These are phyloP conservation scores for Aspergillus conjunctus DNA, from an alignment of 495 filamentous ascomycete species.

Conservation along the genomic window DNA sequence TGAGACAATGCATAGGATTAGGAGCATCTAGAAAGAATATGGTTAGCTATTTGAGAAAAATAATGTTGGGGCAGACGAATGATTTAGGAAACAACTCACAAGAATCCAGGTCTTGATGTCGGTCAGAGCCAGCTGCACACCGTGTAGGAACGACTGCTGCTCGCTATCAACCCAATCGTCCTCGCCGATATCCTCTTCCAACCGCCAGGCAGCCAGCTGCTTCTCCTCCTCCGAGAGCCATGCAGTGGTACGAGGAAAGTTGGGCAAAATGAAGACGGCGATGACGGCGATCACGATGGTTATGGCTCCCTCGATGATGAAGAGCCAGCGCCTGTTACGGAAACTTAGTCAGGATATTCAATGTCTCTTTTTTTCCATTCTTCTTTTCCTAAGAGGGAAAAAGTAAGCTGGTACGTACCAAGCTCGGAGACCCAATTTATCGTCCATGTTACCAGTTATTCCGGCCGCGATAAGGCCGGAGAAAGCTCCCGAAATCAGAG, in stretches of 20 bases:
- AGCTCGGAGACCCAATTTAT: constrained; percentile 48
- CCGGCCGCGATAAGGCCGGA: constrained; percentile 62
- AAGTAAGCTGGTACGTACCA: constrained; percentile 36
- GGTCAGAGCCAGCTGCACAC: constrained; percentile 67
- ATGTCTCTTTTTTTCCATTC: too few species aligned
- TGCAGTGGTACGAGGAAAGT: constrained; percentile 75
- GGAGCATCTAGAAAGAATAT: constrained; percentile 49
- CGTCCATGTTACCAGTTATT: constrained; percentile 48
- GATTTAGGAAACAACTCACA: constrained; percentile 14
- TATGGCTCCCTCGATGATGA: constrained; percentile 70
- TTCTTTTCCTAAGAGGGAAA: neutral
- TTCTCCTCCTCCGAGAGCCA: constrained; percentile 74
- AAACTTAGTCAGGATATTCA: neutral
- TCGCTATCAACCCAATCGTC: constrained; percentile 70
- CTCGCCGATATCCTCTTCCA: constrained; percentile 78
- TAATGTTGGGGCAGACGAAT: neutral
- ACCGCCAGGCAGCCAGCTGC: constrained; percentile 65
- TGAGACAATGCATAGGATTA: constrained; percentile 72
- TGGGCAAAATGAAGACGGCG: constrained; percentile 67
- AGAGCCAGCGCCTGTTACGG: constrained; percentile 38
- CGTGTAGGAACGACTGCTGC: constrained; percentile 66
- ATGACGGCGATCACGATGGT: constrained; percentile 55
- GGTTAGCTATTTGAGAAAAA: constrained; percentile 1
- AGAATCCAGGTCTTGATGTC: constrained; percentile 72
- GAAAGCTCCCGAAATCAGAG: constrained; percentile 62